phyloP scores from a whole-genome alignment of 139 green algal species.

The Deuterostichococcus epilithicus region DNA sequence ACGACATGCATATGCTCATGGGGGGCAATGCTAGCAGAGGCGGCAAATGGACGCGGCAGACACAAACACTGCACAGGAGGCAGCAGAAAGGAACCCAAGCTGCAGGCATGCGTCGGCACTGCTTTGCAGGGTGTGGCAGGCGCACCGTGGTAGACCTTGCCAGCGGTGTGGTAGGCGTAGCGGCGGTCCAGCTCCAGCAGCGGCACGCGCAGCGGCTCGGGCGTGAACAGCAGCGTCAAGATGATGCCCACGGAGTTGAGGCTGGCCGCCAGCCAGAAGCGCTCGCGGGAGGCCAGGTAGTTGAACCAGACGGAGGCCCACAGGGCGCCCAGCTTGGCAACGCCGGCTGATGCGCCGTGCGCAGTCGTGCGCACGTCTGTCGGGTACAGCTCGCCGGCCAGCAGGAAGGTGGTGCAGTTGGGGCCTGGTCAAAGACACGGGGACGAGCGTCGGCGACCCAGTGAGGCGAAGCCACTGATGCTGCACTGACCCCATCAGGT shows the following conservation, averaged over 20 bases:
- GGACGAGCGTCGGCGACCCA: too few species aligned
- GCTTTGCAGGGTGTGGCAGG: too few species aligned
- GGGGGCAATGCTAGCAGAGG: too few species aligned
- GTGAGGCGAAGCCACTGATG: too few species aligned
- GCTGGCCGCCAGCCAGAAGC: slow-evolving; percentile 45
- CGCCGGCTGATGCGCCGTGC: slow-evolving; percentile 53
- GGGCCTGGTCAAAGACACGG: too few species aligned
- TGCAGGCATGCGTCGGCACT: too few species aligned
- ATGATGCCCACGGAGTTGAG: slow-evolving; percentile 35
- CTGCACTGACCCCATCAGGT: too few species aligned
- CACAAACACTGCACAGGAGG: too few species aligned
- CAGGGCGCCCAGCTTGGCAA: slow-evolving; percentile 55
- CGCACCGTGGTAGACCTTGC: slow-evolving; percentile 31
- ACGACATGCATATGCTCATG: too few species aligned
- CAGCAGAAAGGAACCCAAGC: too few species aligned
- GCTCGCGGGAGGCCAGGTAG: slow-evolving; percentile 19
- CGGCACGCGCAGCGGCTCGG: slow-evolving; percentile 45
- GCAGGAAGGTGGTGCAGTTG: slow-evolving; percentile 36
- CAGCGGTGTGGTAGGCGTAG: slow-evolving; percentile 27
- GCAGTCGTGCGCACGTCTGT: slow-evolving; percentile 57
- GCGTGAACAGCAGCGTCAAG: slow-evolving; percentile 55
- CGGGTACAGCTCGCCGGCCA: slow-evolving; percentile 62
- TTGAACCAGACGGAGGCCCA: slow-evolving; percentile 31
- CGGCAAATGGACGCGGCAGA: too few species aligned
- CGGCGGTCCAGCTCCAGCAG: slow-evolving; percentile 59